Evolutionary conservation across 768 basidiomycete species (phyloP).

Genomic region (Leccinellum luteum): DNA sequence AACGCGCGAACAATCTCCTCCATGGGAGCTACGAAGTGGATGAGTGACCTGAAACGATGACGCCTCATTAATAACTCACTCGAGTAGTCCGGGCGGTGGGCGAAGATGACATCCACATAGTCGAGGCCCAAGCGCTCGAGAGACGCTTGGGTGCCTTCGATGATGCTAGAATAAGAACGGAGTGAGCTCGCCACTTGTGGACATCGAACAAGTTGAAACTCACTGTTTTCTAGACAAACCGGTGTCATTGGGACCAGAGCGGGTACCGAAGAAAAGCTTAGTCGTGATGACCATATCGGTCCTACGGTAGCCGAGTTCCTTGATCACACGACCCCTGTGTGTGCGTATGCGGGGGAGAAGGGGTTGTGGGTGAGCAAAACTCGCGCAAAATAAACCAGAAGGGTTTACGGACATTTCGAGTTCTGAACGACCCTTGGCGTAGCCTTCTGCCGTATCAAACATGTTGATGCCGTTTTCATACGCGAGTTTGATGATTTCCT

Average conservation of each 20-base stretch:
- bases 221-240: constrained; percentile 36
- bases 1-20: constrained; percentile 61
- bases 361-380: background rate
- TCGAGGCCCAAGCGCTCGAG: constrained; percentile 51
- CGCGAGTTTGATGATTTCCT: constrained; percentile 55
- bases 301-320: constrained; percentile 50
- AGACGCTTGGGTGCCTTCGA: constrained; percentile 52
- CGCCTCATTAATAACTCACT: background rate
- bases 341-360: too few relatives aligned
- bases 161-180: constrained; percentile 34
- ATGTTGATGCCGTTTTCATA: constrained; percentile 53
- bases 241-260: constrained; percentile 42
- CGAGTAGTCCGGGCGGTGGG: constrained; percentile 45
- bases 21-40: constrained; percentile 35
- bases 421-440: constrained; percentile 49
- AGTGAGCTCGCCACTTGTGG: background rate
- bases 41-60: background rate
- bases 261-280: constrained; percentile 57
- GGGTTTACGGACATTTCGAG: constrained; percentile 45
- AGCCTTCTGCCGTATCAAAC: constrained; percentile 48
- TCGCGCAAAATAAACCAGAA: background rate
- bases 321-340: constrained; percentile 49
- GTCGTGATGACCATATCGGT: constrained; percentile 53
- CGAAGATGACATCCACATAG: constrained; percentile 51
- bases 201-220: constrained; percentile 1